Evolutionary conservation across 2,329 filamentous ascomycete genomes (phyloP).

Genomic region (Alternaria novae-zelandiae): DNA sequence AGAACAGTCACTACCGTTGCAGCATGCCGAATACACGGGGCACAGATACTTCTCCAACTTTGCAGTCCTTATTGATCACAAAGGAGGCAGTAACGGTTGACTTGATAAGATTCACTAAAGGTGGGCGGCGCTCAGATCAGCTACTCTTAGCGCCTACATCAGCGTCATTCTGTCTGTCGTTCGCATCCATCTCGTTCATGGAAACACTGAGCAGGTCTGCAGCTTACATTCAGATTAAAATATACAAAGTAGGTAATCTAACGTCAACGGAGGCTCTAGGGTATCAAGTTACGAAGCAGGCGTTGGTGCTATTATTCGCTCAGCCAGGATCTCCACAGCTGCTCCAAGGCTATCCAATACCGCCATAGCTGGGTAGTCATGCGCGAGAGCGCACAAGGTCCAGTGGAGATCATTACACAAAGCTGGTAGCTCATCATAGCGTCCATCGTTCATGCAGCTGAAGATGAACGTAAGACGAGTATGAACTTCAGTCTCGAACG

Average conservation of each 20-base stretch:
- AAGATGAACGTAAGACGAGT: neutral
- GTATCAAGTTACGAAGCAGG: neutral
- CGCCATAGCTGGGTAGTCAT: neutral
- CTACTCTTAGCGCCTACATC: neutral
- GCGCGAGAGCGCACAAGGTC: constrained; percentile 1
- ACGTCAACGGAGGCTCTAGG: neutral
- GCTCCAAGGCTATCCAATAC: neutral
- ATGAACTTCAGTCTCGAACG: constrained; percentile 1
- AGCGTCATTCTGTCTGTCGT: neutral
- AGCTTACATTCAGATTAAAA: neutral
- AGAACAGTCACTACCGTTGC: neutral
- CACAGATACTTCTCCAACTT: neutral
- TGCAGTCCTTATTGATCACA: neutral
- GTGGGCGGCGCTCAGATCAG: neutral
- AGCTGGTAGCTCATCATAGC: neutral
- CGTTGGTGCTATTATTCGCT: neutral
- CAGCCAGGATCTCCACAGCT: constrained; percentile 6
- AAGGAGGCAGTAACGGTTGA: neutral
- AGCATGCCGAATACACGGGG: neutral
- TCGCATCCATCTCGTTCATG: neutral
- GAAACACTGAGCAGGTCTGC: neutral
- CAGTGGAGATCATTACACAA: constrained; percentile 1
- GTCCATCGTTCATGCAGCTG: neutral
- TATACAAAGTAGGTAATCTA: neutral
- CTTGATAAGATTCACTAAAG: neutral